These are phyloP conservation scores for Casuarina cunninghamiana DNA, from an alignment of 306 rosid genomes.

Conservation along the genomic window DNA sequence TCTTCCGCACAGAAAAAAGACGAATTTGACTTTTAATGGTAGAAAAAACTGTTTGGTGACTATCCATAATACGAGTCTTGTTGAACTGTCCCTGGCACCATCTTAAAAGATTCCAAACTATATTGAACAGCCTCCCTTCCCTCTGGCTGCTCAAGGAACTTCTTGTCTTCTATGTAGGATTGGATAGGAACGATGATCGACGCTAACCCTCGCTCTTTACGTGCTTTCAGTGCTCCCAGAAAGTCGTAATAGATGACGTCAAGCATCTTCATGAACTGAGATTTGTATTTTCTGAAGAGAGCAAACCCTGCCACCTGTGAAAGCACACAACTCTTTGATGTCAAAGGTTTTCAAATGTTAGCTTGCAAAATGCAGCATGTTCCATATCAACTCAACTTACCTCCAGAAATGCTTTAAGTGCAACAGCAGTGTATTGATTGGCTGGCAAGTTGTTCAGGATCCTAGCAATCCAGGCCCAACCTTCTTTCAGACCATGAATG, in stretches of 20 bases:
- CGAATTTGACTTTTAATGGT: neutral
- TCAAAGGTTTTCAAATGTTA: constrained; percentile 1
- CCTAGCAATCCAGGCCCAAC: constrained; percentile 97
- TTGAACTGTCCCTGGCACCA: constrained; percentile 17
- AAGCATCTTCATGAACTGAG: constrained; percentile 69
- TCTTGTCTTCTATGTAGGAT: constrained; percentile 58
- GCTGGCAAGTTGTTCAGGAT: constrained; percentile 74
- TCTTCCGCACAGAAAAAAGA: too few species aligned
- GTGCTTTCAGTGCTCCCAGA: constrained; percentile 52
- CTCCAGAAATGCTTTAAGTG: constrained; percentile 70
- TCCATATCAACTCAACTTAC: constrained; percentile 52
- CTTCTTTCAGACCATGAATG: constrained; percentile 73
- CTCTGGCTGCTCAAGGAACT: constrained; percentile 56
- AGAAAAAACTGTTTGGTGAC: neutral
- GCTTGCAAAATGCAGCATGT: neutral
- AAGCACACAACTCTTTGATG: constrained; percentile 9
- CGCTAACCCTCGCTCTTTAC: constrained; percentile 30
- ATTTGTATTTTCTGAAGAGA: constrained; percentile 66
- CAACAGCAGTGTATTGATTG: constrained; percentile 66
- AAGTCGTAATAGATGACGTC: constrained; percentile 49
- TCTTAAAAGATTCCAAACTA: constrained; percentile 44
- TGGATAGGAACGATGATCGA: constrained; percentile 42
- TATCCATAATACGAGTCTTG: constrained; percentile 5
- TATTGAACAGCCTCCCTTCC: constrained; percentile 48
- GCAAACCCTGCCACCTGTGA: constrained; percentile 70